Base-by-base conservation (phyloP, 2,329 filamentous ascomycete species). In the Talaromyces albobiverticillius region DNA sequence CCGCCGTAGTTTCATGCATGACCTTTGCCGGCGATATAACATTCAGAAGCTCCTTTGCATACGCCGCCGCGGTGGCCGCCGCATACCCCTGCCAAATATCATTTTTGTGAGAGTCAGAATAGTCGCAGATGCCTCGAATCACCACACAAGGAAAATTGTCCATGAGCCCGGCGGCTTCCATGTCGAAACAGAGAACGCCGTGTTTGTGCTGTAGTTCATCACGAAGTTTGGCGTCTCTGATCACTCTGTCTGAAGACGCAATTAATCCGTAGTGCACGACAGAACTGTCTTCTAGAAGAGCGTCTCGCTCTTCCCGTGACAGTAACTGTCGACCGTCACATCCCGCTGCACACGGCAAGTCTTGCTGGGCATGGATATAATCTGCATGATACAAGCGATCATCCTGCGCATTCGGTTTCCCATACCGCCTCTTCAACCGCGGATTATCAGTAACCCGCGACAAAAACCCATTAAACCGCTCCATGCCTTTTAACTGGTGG, bases 51-150 rank as follows among this genome's bases (percentile, higher is more conserved):
- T 47, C 45, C 31, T 47, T 47, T 34, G 45, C 45, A 23, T 36
- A 47, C 16, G 45, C 45, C 9, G 45, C 45, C 10, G 29, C 45
- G 16, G 18, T n/a, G 9, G 45, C 45, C 2, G 45, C 29, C 2
- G 45, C 45, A 14, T 47, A 47, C 2, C 26, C 45, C 11, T 47
- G 45, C 45, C 31, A 47, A 10, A 34, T 14, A 18, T 47, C 16
- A 36, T 34, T 32, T n/a, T 47, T 47, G 26, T 47, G 45, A 10
- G 45, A 23, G 16, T 47, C 45, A 7, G 45, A 18, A 32, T 47
- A 47, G n/a, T 47, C 29, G 18, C 45, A 47, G 16, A 48, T 48
- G 9, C 46, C 46, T 3, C 46, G 46, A 34, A 48, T 48, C n/a
- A 48, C 46, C 18, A 48, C 10, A 13, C 46, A 48, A n/a, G 29